Conservation (phyloP, 2,329 filamentous ascomycete genomes). For the Gliomastix tumulicola region DNA sequence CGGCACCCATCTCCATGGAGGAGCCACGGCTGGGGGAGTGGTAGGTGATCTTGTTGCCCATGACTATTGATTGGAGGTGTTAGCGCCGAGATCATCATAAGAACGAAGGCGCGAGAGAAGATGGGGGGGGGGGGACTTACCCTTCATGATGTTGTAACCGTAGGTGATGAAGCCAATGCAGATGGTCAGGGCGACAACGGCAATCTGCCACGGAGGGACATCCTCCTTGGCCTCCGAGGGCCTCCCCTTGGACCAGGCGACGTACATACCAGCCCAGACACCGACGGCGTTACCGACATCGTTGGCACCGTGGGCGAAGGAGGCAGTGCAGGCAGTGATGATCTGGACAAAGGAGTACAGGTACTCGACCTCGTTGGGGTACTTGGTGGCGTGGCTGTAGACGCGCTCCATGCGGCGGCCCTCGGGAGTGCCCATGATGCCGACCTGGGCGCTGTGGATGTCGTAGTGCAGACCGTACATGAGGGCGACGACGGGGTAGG, state of each 20-base stretch:
- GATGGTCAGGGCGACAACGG: constrained; percentile 57
- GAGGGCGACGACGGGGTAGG: constrained; percentile 52
- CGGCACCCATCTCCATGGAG: constrained; percentile 76
- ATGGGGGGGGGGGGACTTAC: constrained; percentile 28
- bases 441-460: constrained; percentile 69
- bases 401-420: constrained; percentile 64
- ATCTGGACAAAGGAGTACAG: constrained; percentile 61
- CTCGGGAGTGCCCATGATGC: constrained; percentile 65
- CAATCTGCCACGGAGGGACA: constrained; percentile 72
- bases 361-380: constrained; percentile 64
- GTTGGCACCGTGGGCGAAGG: constrained; percentile 71
- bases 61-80: constrained; percentile 44
- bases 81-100: not conserved
- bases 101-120: too few species aligned
- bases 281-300: constrained; percentile 68
- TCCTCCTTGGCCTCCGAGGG: constrained; percentile 30
- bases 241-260: constrained; percentile 57
- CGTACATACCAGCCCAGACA: constrained; percentile 64
- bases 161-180: constrained; percentile 66
- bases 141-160: constrained; percentile 81
- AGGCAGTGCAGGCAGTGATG: constrained; percentile 63
- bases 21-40: constrained; percentile 50
- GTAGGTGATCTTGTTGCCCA: constrained; percentile 77
- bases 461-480: constrained; percentile 78
- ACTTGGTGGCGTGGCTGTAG: constrained; percentile 57